Conservation (phyloP, 2,329 filamentous ascomycete species). For the Neofusicoccum cordaticola region DNA sequence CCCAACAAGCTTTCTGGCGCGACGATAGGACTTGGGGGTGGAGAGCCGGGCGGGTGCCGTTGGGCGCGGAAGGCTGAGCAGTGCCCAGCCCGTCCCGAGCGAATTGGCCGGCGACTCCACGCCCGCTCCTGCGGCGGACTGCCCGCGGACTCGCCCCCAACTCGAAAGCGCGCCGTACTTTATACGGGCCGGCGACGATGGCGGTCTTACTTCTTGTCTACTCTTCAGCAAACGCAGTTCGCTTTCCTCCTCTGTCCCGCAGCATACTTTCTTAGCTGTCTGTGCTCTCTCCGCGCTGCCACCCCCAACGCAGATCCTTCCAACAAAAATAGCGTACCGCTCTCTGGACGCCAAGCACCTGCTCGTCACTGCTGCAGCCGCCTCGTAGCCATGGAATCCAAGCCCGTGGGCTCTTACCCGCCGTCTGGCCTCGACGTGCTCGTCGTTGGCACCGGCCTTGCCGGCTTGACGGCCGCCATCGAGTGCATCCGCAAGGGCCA, state of each 20-base stretch:
- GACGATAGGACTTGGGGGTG: background rate
- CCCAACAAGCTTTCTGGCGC: background rate
- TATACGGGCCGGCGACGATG: background rate
- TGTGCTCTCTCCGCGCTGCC: background rate
- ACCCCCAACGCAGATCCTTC: background rate
- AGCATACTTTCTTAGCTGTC: background rate
- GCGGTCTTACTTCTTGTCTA: background rate
- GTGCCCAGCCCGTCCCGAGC: background rate
- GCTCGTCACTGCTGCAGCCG: background rate
- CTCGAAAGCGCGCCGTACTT: background rate
- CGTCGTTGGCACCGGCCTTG: constrained; percentile 39
- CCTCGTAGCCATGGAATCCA: constrained; percentile 29
- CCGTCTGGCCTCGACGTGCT: constrained; percentile 40
- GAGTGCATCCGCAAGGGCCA: constrained; percentile 42
- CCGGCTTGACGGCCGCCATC: constrained; percentile 37
- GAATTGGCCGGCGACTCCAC: background rate
- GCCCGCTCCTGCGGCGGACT: background rate
- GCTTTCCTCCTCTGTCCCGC: background rate
- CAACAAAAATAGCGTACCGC: background rate
- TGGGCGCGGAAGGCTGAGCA: background rate
- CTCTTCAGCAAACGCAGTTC: background rate
- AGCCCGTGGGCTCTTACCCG: constrained; percentile 53
- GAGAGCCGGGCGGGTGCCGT: background rate
- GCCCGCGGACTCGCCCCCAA: background rate
- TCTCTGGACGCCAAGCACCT: background rate